Evolutionary conservation across 2,329 filamentous ascomycete genomes (phyloP).

Genomic region (Allantophomopsis cytisporea): DNA sequence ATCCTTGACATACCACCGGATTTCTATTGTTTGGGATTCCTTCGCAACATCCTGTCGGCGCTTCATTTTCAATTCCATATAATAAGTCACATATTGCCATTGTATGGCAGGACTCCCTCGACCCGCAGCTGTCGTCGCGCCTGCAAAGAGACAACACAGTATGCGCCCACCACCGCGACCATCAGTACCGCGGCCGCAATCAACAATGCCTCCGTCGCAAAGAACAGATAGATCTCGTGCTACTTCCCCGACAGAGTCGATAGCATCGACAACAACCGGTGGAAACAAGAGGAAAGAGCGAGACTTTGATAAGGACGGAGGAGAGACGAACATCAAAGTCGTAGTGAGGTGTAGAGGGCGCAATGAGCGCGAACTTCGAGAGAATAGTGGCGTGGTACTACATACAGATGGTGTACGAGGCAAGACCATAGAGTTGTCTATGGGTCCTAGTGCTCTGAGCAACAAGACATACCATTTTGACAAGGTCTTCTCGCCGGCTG

Average conservation of each 20-base stretch:
- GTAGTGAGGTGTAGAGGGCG: conserved; percentile 89
- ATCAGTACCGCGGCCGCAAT: conserved; percentile 34
- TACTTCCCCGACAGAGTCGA: conserved; percentile 55
- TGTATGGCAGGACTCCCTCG: conserved; percentile 40
- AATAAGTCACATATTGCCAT: not conserved
- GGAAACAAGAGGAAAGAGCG: conserved; percentile 76
- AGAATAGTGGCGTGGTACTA: conserved; percentile 91
- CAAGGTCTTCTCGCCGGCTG: conserved; percentile 89
- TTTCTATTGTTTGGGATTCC: too few species aligned
- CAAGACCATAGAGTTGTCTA: conserved; percentile 70
- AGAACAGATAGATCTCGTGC: conserved; percentile 14
- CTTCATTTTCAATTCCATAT: too few species aligned
- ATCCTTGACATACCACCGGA: too few species aligned
- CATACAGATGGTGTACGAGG: conserved; percentile 80
- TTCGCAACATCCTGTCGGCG: too few species aligned
- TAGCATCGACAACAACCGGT: conserved; percentile 41
- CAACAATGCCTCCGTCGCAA: conserved; percentile 12
- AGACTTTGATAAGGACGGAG: conserved; percentile 62
- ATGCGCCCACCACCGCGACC: conserved; percentile 40
- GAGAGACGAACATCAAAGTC: conserved; percentile 95
- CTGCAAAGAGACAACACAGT: conserved; percentile 30
- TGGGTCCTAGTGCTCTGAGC: conserved; percentile 83
- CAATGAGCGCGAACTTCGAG: conserved; percentile 81
- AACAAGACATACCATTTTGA: conserved; percentile 97
- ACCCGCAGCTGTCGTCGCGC: conserved; percentile 27